phyloP scores from a whole-genome alignment of 2,329 filamentous ascomycete species.

The Pyricularia sp. region DNA sequence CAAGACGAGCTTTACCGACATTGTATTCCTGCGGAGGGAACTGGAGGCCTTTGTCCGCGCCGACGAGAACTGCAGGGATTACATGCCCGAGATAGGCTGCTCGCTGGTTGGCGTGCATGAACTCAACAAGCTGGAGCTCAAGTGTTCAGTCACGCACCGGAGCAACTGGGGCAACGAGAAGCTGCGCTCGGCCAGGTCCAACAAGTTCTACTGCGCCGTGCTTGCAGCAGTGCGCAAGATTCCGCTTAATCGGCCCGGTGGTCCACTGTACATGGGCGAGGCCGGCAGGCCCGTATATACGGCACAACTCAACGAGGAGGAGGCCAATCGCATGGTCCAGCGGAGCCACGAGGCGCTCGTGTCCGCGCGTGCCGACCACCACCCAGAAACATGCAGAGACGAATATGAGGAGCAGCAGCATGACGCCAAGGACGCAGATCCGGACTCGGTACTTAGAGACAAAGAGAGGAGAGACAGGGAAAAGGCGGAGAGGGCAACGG shows the following conservation, averaged over 20 bases:
- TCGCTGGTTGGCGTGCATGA: constrained; percentile 43
- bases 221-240: constrained; percentile 55
- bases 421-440: neutral
- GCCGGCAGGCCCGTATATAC: constrained; percentile 1
- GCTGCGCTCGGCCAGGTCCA: constrained; percentile 54
- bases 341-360: neutral
- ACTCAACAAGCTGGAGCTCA: constrained; percentile 17
- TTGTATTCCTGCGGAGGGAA: constrained; percentile 45
- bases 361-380: neutral
- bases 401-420: neutral
- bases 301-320: neutral
- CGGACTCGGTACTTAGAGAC: neutral
- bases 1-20: constrained; percentile 55
- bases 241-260: constrained; percentile 30
- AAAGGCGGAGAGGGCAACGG: constrained; percentile 1
- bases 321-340: neutral
- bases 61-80: constrained; percentile 51
- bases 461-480: neutral
- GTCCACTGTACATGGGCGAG: constrained; percentile 1
- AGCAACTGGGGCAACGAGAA: constrained; percentile 64
- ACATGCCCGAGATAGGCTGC: constrained; percentile 48
- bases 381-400: neutral
- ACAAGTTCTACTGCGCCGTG: constrained; percentile 62
- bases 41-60: constrained; percentile 52
- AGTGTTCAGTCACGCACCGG: constrained; percentile 55